Conservation (phyloP, 2,329 filamentous ascomycete genomes). For the Apiospora kogelbergensis region DNA sequence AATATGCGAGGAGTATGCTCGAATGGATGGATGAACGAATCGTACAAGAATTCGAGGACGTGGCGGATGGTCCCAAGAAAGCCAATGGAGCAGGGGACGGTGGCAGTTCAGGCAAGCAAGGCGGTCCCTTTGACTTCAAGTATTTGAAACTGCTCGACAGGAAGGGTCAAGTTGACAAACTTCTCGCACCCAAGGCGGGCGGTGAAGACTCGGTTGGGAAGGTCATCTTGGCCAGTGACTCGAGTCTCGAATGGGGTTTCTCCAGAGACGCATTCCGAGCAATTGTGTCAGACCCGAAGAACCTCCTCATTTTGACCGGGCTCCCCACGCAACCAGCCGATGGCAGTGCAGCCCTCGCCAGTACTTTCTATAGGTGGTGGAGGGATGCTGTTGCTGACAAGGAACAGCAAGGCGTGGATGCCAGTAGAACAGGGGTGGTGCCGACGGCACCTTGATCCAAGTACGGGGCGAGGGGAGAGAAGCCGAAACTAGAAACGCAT, state of each 20-base stretch:
- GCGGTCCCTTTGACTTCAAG: slow-evolving; percentile 85
- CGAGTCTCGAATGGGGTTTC: slow-evolving; percentile 91
- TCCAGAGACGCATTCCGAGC: slow-evolving; percentile 76
- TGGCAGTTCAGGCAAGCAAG: slow-evolving; percentile 50
- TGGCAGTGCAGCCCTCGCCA: slow-evolving; percentile 54
- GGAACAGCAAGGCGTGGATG: slow-evolving; percentile 15
- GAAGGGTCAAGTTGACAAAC: slow-evolving; percentile 73
- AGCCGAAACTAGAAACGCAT: slow-evolving; percentile 60
- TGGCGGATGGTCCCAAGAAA: slow-evolving; percentile 51
- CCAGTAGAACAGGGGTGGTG: slow-evolving; percentile 12
- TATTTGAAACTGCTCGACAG: slow-evolving; percentile 82
- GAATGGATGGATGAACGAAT: slow-evolving; percentile 99
- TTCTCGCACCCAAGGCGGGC: slow-evolving; percentile 51
- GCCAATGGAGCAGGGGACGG: slow-evolving; percentile 45
- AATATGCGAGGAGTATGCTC: slow-evolving; percentile 90
- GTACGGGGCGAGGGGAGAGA: slow-evolving; percentile 64
- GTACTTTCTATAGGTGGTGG: slow-evolving; percentile 79
- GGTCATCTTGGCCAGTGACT: slow-evolving; percentile 89
- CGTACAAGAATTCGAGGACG: slow-evolving; percentile 83
- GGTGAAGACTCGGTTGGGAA: slow-evolving; percentile 50
- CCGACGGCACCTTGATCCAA: slow-evolving; percentile 59
- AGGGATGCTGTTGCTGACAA: slow-evolving; percentile 58
- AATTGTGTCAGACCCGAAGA: slow-evolving; percentile 74
- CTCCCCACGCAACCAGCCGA: slow-evolving; percentile 51
- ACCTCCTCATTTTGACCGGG: slow-evolving; percentile 86